These are phyloP conservation scores for Gossypium anomalum DNA, from an alignment of 345 rosid species.

Conservation along the genomic window DNA sequence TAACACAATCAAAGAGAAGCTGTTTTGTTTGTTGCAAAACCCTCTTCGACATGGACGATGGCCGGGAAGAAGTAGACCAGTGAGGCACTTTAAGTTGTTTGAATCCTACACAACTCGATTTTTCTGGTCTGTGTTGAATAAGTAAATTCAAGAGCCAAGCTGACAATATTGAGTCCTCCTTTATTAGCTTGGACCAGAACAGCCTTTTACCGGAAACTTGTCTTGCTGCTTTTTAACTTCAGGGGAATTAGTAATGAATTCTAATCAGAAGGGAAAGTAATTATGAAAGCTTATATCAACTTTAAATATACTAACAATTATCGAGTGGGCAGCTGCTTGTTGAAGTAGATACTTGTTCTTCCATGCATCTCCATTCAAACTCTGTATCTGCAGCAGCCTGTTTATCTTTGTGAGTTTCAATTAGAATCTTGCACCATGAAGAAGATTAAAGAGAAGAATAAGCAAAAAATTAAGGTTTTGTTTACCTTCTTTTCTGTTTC, in stretches of 20 bases:
- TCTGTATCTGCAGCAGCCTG: conserved; percentile 33
- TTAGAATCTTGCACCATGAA: not conserved
- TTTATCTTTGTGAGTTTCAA: conserved; percentile 24
- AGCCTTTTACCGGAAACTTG: not conserved
- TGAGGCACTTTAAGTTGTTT: conserved; percentile 23
- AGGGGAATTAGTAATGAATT: not conserved
- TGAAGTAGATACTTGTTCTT: conserved; percentile 16
- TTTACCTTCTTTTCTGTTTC: conserved; percentile 31
- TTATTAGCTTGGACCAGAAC: conserved; percentile 16
- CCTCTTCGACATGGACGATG: conserved; percentile 26
- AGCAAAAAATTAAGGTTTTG: not conserved
- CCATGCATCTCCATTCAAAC: conserved; percentile 13
- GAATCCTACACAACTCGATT: conserved; percentile 14
- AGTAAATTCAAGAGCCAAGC: conserved; percentile 37
- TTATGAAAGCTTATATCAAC: not conserved
- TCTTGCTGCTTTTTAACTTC: conserved; percentile 10
- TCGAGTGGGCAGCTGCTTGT: conserved; percentile 16
- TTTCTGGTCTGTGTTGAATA: conserved; percentile 18
- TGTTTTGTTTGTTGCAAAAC: conserved; percentile 38
- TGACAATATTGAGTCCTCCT: conserved; percentile 33
- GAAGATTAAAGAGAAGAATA: not conserved
- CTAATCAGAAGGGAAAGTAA: not conserved
- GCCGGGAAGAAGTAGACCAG: conserved; percentile 4
- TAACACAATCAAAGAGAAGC: conserved; percentile 46
- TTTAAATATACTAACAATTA: conserved; percentile 12